phyloP scores from a whole-genome alignment of 1,284 basidiomycete species.

The Tilletiaria anomala region DNA sequence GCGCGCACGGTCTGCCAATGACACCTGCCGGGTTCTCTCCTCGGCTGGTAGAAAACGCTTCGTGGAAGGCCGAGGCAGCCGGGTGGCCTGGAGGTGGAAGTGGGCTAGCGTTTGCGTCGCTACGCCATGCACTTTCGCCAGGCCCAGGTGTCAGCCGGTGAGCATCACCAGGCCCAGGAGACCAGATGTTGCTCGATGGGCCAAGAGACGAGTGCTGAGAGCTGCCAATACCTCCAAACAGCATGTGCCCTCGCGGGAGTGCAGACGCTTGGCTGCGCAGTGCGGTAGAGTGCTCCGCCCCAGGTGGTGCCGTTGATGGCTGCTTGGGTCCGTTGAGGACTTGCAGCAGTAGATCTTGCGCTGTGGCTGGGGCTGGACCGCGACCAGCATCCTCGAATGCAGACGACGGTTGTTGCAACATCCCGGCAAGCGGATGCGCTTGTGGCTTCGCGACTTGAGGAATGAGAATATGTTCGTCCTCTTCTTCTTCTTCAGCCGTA shows the following conservation, averaged over 20 bases:
- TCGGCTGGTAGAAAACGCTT: no score
- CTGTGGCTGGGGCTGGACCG: slow-evolving; percentile 3
- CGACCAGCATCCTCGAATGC: not conserved
- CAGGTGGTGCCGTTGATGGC: no score
- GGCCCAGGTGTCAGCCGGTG: no score
- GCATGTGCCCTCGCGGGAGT: not conserved
- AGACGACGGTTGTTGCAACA: slow-evolving; percentile 4
- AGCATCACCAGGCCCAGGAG: not conserved
- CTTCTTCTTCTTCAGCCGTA: slow-evolving; percentile 8
- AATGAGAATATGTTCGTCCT: slow-evolving; percentile 9
- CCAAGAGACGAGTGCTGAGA: not conserved
- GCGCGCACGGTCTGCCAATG: no score
- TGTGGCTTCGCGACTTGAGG: slow-evolving; percentile 3
- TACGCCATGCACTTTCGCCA: no score
- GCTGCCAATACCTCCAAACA: slow-evolving; percentile 1
- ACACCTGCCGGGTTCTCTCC: no score
- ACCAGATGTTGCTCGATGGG: slow-evolving; percentile 2
- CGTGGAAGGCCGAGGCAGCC: no score
- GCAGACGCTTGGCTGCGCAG: not conserved
- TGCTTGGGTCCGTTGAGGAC: slow-evolving; percentile 8
- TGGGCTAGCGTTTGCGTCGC: no score
- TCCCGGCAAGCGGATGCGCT: slow-evolving; percentile 6
- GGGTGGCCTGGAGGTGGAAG: no score
- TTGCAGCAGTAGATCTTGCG: slow-evolving; percentile 14
- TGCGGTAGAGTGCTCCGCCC: no score